Percentiles rank a stretch among this genome's conserved stretches.
phyloP scores from a whole-genome alignment of 2,329 filamentous ascomycete genomes.

The Pestalotiopsis sp. region DNA sequence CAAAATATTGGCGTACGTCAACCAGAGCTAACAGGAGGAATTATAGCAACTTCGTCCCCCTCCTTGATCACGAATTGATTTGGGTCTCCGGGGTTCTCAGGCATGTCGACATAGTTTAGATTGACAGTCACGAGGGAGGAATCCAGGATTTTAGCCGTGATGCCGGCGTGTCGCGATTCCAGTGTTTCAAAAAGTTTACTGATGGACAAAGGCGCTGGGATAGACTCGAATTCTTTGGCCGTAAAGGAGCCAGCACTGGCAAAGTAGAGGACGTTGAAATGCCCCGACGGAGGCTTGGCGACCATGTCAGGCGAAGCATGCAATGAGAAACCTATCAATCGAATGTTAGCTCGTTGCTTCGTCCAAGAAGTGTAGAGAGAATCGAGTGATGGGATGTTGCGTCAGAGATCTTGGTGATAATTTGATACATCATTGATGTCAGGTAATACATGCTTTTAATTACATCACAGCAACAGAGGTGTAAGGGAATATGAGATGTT shows the following conservation, averaged over 20 bases:
- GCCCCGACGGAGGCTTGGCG: conserved; percentile 55
- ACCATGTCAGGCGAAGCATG: conserved; percentile 1
- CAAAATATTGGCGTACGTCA: conserved; percentile 38
- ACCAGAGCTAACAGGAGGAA: conserved; percentile 85
- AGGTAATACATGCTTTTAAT: conserved; percentile 60
- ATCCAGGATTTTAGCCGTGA: conserved; percentile 66
- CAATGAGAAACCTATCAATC: not conserved
- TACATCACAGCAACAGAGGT: conserved; percentile 48
- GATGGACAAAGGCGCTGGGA: conserved; percentile 68
- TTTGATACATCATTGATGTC: conserved; percentile 56
- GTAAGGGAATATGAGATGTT: conserved; percentile 4
- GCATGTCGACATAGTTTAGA: conserved; percentile 75
- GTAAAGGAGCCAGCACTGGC: conserved; percentile 74
- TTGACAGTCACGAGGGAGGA: conserved; percentile 81
- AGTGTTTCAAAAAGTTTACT: conserved; percentile 65
- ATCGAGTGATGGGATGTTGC: conserved; percentile 27
- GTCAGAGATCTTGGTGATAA: conserved; percentile 77
- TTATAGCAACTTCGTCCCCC: conserved; percentile 84
- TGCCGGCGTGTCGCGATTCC: conserved; percentile 70
- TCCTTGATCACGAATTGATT: conserved; percentile 58
- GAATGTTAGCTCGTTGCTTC: conserved; percentile 11
- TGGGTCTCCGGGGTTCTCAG: conserved; percentile 42
- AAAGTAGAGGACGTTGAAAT: conserved; percentile 84
- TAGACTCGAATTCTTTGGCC: conserved; percentile 62
- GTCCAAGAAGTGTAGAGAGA: conserved; percentile 3